A percentile compares a stretch with the other conserved stretches of the same genome.
Evolutionary conservation across 305 asterid genomes (phyloP).

Genomic region (Plantago coronopus): DNA sequence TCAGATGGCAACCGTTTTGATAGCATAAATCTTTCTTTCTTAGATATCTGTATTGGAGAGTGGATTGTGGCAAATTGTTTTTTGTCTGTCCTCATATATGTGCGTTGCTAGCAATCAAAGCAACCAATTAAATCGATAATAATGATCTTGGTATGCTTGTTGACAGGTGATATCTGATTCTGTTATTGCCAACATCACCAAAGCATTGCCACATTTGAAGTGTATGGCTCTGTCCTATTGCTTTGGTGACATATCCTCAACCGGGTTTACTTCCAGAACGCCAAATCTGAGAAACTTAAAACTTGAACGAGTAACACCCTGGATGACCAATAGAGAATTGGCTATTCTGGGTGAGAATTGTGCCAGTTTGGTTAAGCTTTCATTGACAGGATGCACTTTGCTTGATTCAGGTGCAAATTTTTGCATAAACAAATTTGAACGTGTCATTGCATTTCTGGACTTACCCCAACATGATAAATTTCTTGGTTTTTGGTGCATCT

Average conservation of each 20-base stretch:
- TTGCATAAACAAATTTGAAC: constrained; percentile 6
- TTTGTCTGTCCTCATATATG: no score
- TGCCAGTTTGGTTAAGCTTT: constrained; percentile 53
- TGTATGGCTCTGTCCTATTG: constrained; percentile 70
- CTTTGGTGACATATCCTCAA: constrained; percentile 69
- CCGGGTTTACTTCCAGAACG: constrained; percentile 46
- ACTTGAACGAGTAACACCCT: constrained; percentile 75
- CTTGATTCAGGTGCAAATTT: constrained; percentile 56
- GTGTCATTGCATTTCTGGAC: constrained; percentile 9
- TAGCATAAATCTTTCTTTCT: constrained; percentile 8
- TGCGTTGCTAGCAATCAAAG: neutral
- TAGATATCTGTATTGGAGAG: constrained; percentile 5
- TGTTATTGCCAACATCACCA: constrained; percentile 40
- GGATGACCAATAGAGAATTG: constrained; percentile 78
- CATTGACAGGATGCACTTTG: constrained; percentile 68
- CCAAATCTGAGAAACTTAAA: constrained; percentile 72
- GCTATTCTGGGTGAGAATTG: constrained; percentile 59
- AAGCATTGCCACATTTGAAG: constrained; percentile 47
- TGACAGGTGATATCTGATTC: constrained; percentile 73
- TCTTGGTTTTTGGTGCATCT: constrained; percentile 19
- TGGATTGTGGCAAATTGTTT: neutral
- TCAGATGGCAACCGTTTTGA: neutral
- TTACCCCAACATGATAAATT: constrained; percentile 16
- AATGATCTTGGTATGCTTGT: constrained; percentile 19
- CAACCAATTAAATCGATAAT: constrained; percentile 8